Evolutionary conservation across 148 eudicot genomes (phyloP), one percentile per base, ranked within the genome.

Genomic region (Cornus suecica): DNA sequence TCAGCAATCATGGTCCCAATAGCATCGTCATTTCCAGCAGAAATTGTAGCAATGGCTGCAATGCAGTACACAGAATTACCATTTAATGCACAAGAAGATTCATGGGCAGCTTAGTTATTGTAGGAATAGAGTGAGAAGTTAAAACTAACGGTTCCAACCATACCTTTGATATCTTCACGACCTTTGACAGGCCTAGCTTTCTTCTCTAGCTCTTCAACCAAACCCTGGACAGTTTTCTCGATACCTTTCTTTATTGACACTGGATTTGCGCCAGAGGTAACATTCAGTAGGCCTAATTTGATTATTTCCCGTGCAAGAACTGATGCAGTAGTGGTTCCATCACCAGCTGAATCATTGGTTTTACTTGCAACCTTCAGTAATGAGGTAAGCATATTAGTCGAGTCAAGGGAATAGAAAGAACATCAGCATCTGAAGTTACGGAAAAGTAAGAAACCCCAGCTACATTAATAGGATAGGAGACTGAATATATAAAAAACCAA

Each of bases 271-370:
- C 99, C 99, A 80, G 99, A 91, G 1, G 99, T 93, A 13, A 95
- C 99, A 79, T 87, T 91, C 20, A 92, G 80, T 31, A 95, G 80
- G 69, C 99, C 99, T 71, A 89, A 88, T 76, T 82, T 87, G 61
- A 95, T 93, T 64, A 95, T 91, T 78, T 92, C 97, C 71, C 97
- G 97, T 25, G 99, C 99, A 81, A 95, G 90, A 66, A 95, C 88
- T 7, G 97, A 86, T 10, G 99, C 99, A 34, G 99, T 95, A 52
- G 99, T 95, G 25, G 99, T 95, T 4, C 99, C 99, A 77, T 95
- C 99, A 70, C 99, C 99, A 80, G 99, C 99, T 52, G 99, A 89
- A 74, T 95, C 99, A 78, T 95, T 95, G 20, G 99, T 93, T 81
- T 89, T 92, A 84, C 97, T 92, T 1, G 99, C 99, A 81, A 95